Evolutionary conservation across 1,284 basidiomycete species (phyloP), one percentile per base, ranked within the genome.

Genomic region (Gomphus bonarii): DNA sequence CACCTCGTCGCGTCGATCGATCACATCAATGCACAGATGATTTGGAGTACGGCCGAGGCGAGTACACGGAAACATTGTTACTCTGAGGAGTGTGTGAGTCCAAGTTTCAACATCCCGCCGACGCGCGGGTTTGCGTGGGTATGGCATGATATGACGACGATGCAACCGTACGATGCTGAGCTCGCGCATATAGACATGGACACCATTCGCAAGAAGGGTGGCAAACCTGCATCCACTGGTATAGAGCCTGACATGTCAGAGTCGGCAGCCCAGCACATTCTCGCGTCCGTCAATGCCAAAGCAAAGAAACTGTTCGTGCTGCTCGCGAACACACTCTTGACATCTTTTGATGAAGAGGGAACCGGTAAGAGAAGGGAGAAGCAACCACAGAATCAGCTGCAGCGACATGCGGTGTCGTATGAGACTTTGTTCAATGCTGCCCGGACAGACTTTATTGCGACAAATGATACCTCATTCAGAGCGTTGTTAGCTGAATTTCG

Each of bases 61-160:
- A 75, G 79, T 54, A 70, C 79, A 7, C 74, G 82, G 36, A 82
- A 81, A 66, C 68, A 73, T 33, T 65, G 46, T 18, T 50, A 43
- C 4, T 43, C 16, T 22, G 50, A 47, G 10, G 48, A 52, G 35
- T 62, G 62, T n/a, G 50, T 58, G 31, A 49, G 61, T 9, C 40
- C 50, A 63, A 57, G 52, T 61, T n/a, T 51, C 20, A 61, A 65
- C 8, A 50, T 68, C 9, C 62, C 69, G n/a, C 70, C 72, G 2
- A 68, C 66, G 30, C 73, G 80, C 35, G 86, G 87, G 1, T 91
- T 86, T 69, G 78, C 84, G 6, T 95, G 90, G 84, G 71, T 95
- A 14, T 93, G 90, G 81, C 91, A 95, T 69, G 88, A 93, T 67
- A 68, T 88, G 16, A 88, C 91, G 2, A 95, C 94, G 0, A 84